Base-by-base conservation (phyloP, 768 basidiomycete genomes). In the Strobilomyces confusus region DNA sequence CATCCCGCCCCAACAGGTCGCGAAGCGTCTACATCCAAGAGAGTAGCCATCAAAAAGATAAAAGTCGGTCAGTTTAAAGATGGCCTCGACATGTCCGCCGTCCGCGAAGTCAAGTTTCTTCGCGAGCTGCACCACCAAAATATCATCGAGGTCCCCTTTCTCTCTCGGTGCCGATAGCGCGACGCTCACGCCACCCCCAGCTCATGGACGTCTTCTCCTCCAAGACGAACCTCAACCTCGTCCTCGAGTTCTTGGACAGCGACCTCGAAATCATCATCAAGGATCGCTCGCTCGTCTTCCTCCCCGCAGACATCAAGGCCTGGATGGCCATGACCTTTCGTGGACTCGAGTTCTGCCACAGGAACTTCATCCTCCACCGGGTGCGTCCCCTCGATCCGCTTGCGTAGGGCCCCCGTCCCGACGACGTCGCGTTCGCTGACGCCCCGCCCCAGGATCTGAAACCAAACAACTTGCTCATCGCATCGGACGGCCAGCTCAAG, bases 251-350 rank as follows among this genome's bases (percentile, higher is more conserved):
- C 70, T 78, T 98, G 49, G 91, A 95, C 61, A 94, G 90, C 25
- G 97, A 99, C 72, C 78, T 99, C 30, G 97, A 99, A 73, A 92
- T 92, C 70, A 86, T 98, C 62, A 98, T 99, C 70, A 93, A 92
- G 65, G 95, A 99, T 70, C 81, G 91, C 40, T 79, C 86, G 1
- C 83, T 97, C 52, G 89, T 98, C 22, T 98, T 99, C 68, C 77
- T 94, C 30, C 89, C 92, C 4, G 92, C 91, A 1, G 97, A 99
- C 69, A 94, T 98, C 74, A 99, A 99, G 70, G 87, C 89, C 58
- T 99, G 97, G 95, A 92, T 97, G 83, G 89, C 91, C 12, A 98
- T 98, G 97, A 94, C 90, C 0, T 84, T 98, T 65, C 84, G 94
- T 37, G 97, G 97, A 2, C 77, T 99, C n/a, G 97, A 98, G 71